Evolutionary conservation across 192 early-diverging fungal genomes (phyloP).

Genomic region (Allomyces macrogynus): DNA sequence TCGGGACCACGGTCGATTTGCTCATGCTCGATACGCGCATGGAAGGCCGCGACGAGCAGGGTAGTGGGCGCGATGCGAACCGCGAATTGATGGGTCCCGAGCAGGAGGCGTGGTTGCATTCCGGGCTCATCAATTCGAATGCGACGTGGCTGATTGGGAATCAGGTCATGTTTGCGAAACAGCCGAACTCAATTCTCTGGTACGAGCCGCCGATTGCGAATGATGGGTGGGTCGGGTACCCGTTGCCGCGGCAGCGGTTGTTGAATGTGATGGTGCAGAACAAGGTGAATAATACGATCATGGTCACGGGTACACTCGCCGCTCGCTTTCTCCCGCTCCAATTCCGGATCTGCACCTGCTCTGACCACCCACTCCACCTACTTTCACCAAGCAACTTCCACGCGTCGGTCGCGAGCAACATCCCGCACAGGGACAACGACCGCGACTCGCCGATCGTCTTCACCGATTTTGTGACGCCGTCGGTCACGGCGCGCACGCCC

Average conservation of each 20-base stretch:
- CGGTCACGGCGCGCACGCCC: conserved; percentile 9
- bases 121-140: conserved; percentile 5
- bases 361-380: too few species aligned
- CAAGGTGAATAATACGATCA: conserved; percentile 11
- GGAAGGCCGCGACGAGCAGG: conserved; percentile 8
- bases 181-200: background rate
- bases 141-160: conserved; percentile 19
- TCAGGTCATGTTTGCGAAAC: conserved; percentile 16
- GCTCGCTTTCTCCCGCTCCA: too few species aligned
- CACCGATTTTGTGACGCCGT: conserved; percentile 17
- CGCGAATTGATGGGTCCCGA: conserved; percentile 10
- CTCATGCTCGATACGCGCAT: conserved; percentile 23
- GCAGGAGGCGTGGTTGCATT: conserved; percentile 17
- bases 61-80: background rate
- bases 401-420: background rate
- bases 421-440: background rate
- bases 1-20: conserved; percentile 17
- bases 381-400: background rate
- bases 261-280: conserved; percentile 8
- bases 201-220: background rate
- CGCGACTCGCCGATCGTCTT: background rate
- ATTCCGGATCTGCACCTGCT: too few species aligned
- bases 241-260: conserved; percentile 10
- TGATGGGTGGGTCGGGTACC: conserved; percentile 10
- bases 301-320: background rate